Percentiles rank a stretch among this genome's conserved stretches.
phyloP scores from a whole-genome alignment of 1,139 yeast genomes.

The Geotrichum macrosporum region DNA sequence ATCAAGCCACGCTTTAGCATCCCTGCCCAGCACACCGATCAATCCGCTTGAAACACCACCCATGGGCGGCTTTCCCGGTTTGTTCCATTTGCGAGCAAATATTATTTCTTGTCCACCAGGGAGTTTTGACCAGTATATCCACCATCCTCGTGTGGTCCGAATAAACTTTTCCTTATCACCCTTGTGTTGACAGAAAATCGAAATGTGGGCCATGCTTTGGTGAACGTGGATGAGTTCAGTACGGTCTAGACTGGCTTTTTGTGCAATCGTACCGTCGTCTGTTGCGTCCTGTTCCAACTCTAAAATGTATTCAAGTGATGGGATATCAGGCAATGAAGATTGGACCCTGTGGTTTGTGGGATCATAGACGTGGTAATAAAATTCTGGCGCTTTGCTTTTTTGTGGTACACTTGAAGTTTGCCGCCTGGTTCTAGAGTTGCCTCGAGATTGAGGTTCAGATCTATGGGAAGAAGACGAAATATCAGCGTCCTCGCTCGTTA shows the following conservation, averaged over 20 bases:
- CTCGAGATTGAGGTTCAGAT: slow-evolving; percentile 14
- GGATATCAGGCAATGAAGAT: slow-evolving; percentile 31
- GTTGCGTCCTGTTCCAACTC: slow-evolving; percentile 23
- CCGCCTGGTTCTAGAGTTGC: slow-evolving; percentile 1
- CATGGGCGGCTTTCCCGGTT: slow-evolving; percentile 24
- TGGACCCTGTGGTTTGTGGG: slow-evolving; percentile 24
- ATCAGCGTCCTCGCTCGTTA: slow-evolving; percentile 15
- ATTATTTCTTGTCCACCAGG: slow-evolving; percentile 29
- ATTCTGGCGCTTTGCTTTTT: slow-evolving; percentile 14
- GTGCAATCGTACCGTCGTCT: slow-evolving; percentile 18
- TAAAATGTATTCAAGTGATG: slow-evolving; percentile 17
- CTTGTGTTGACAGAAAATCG: slow-evolving; percentile 21
- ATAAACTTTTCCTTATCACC: slow-evolving; percentile 32
- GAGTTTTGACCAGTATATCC: slow-evolving; percentile 34
- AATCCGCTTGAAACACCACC: slow-evolving; percentile 25
- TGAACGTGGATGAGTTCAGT: slow-evolving; percentile 32
- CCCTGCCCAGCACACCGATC: slow-evolving; percentile 32
- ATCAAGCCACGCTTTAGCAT: slow-evolving; percentile 34
- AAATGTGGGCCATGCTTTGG: slow-evolving; percentile 27
- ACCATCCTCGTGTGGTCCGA: slow-evolving; percentile 33
- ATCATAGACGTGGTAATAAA: slow-evolving; percentile 29
- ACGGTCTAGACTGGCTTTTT: slow-evolving; percentile 20
- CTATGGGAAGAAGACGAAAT: background rate
- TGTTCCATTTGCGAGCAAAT: slow-evolving; percentile 32
- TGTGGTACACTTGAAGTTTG: slow-evolving; percentile 3